A percentile compares a stretch with the other conserved stretches of the same genome.
These are phyloP conservation scores for Haplosporangium sp. DNA, from an alignment of 371 early-diverging fungal genomes.

Conservation along the genomic window DNA sequence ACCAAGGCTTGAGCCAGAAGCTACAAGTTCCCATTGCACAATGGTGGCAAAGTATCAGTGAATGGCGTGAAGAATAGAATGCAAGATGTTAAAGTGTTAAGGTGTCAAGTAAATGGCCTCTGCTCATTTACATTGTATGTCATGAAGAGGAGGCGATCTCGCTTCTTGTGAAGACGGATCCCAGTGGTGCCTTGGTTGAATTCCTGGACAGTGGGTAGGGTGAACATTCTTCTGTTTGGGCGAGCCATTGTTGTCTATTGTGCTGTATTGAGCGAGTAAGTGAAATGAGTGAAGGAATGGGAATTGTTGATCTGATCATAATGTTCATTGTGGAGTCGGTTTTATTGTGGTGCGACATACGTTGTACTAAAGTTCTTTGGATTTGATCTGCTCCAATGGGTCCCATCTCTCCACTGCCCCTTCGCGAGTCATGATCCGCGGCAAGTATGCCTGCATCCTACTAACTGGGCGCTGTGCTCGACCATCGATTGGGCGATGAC, in stretches of 20 bases:
- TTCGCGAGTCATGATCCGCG: no score
- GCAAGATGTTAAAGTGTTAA: not conserved
- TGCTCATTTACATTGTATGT: constrained; percentile 42
- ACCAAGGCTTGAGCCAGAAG: constrained; percentile 65
- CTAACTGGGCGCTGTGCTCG: no score
- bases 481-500: no score
- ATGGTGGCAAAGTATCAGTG: not conserved
- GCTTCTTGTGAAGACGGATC: constrained; percentile 47
- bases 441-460: no score
- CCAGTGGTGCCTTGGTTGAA: constrained; percentile 13
- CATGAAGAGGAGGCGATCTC: constrained; percentile 53
- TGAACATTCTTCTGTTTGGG: constrained; percentile 41
- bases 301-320: not conserved
- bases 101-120: not conserved
- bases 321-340: no score
- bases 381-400: no score
- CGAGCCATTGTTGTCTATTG: constrained; percentile 27
- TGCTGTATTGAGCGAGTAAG: not conserved
- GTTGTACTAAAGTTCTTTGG: no score
- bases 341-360: no score
- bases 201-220: constrained; percentile 25
- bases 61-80: not conserved
- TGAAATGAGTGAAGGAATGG: constrained; percentile 3
- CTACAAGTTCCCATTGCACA: constrained; percentile 22
- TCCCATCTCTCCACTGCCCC: no score